These are phyloP conservation scores for Bolboschoenoplectus hybrid DNA, from an alignment of 202 grass and related monocot species.

Conservation along the genomic window DNA sequence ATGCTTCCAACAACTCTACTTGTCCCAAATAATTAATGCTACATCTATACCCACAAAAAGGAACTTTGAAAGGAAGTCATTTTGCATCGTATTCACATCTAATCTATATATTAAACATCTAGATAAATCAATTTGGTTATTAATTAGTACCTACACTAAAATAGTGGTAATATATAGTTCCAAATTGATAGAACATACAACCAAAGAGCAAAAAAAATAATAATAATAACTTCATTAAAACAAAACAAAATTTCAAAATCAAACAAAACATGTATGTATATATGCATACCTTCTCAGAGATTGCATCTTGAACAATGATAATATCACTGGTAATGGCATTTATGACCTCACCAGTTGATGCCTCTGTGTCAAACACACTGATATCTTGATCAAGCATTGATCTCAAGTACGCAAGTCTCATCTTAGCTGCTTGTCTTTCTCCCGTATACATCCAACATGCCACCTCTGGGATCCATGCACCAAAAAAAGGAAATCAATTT, in stretches of 20 bases:
- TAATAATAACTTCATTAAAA: background rate
- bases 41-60: background rate
- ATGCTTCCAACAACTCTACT: slow-evolving; percentile 42
- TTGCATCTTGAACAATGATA: slow-evolving; percentile 95
- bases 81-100: slow-evolving; percentile 16
- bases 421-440: slow-evolving; percentile 96
- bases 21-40: slow-evolving; percentile 20
- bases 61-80: background rate
- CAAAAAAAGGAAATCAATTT: background rate
- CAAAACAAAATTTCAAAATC: background rate
- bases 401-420: slow-evolving; percentile 86
- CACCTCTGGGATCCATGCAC: slow-evolving; percentile 58
- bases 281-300: slow-evolving; percentile 85
- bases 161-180: too few species aligned
- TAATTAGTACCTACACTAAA: background rate
- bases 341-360: slow-evolving; percentile 97
- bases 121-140: background rate
- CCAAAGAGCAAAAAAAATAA: background rate
- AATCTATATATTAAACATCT: background rate
- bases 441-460: slow-evolving; percentile 99
- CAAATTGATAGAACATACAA: background rate
- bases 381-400: slow-evolving; percentile 98
- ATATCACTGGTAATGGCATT: slow-evolving; percentile 96
- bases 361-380: slow-evolving; percentile 88
- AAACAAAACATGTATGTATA: background rate